Evolutionary conservation across 768 basidiomycete genomes (phyloP).

Genomic region (Amanita inopinata): DNA sequence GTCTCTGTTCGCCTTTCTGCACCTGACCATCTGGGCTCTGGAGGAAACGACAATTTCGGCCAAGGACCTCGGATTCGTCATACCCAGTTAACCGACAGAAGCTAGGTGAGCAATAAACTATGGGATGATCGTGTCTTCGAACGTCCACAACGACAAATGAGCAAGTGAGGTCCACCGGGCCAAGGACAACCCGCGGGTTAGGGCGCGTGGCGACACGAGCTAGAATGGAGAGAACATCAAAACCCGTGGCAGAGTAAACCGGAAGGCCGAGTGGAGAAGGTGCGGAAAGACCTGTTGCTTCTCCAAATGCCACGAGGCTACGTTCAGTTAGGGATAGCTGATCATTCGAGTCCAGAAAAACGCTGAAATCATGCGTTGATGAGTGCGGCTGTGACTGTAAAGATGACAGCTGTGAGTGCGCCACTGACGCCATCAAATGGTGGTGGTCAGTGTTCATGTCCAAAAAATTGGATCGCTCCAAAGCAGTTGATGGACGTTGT

Average conservation of each 20-base stretch:
- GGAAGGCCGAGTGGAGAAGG: constrained; percentile 34
- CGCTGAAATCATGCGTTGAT: not conserved
- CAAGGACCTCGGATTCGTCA: constrained; percentile 63
- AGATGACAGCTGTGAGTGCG: not conserved
- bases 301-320: constrained; percentile 1
- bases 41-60: constrained; percentile 85
- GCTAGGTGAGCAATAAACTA: constrained; percentile 83
- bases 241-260: constrained; percentile 85
- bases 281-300: constrained; percentile 10
- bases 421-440: not conserved
- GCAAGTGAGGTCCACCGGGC: constrained; percentile 88
- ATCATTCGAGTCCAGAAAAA: not conserved
- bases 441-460: not conserved
- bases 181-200: constrained; percentile 67
- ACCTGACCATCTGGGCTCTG: constrained; percentile 60
- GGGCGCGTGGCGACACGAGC: constrained; percentile 67
- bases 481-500: not conserved
- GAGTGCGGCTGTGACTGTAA: not conserved
- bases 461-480: not conserved
- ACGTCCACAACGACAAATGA: constrained; percentile 89
- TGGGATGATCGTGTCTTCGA: constrained; percentile 70
- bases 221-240: constrained; percentile 80
- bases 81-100: constrained; percentile 79
- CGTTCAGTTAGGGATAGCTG: constrained; percentile 1
- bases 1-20: constrained; percentile 29